Conservation (phyloP, 148 eudicot species). For the Amaranthus hypochondriacus region DNA sequence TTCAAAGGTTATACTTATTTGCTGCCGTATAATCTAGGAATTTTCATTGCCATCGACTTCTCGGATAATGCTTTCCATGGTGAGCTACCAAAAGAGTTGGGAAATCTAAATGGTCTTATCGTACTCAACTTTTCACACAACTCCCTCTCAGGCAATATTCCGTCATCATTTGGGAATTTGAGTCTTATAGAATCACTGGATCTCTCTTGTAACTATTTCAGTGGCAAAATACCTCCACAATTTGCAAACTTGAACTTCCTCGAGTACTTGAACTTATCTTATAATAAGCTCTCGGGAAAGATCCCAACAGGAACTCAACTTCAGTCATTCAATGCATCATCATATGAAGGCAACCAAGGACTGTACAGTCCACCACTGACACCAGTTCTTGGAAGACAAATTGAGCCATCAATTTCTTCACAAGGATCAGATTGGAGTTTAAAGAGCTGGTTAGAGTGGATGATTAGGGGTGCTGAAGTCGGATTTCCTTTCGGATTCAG, state of each 20-base stretch:
- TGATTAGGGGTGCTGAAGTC: conserved; percentile 15
- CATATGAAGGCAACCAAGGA: conserved; percentile 32
- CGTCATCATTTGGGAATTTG: conserved; percentile 26
- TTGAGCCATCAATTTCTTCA: neutral
- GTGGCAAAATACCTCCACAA: conserved; percentile 24
- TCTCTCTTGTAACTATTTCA: conserved; percentile 26
- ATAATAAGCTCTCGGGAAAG: conserved; percentile 24
- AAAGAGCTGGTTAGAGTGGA: neutral
- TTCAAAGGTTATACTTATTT: neutral
- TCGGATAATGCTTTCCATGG: conserved; percentile 32
- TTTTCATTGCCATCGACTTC: conserved; percentile 18
- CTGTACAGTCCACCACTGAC: conserved; percentile 28
- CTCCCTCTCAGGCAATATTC: conserved; percentile 25
- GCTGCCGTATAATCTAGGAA: conserved; percentile 15
- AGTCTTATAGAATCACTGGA: conserved; percentile 33
- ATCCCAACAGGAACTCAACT: conserved; percentile 32
- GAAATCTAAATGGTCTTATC: conserved; percentile 16
- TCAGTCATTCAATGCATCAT: conserved; percentile 19
- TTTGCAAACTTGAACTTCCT: conserved; percentile 28
- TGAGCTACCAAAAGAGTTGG: conserved; percentile 23
- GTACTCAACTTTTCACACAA: conserved; percentile 38
- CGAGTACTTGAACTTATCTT: conserved; percentile 20
- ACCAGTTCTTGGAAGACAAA: neutral
- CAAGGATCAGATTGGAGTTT: neutral
- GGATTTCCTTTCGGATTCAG: conserved; percentile 18